Base-by-base conservation (phyloP, 805 yeast genomes). In the Clavispora carvajalis region DNA sequence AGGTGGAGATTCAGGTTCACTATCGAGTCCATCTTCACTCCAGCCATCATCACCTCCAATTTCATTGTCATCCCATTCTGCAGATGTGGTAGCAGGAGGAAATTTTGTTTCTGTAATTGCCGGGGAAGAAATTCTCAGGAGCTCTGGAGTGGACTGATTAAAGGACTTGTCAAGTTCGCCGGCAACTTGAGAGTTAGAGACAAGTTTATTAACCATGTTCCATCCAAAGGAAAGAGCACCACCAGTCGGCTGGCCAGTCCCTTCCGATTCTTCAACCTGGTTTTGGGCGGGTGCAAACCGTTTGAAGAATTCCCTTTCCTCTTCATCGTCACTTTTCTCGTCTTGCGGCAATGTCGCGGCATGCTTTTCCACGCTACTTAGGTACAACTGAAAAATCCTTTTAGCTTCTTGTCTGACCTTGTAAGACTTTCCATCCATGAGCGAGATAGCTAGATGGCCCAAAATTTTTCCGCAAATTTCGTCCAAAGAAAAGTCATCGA, bases 381-480 rank as follows among this genome's bases (percentile, higher is more conserved):
- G 57, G 54, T 85, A 83, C 21, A 72, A 42, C 21, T 82, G 80
- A 48, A 91, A 80, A 0, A 88, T 74, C 34, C 70, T 61, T 49
- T 77, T 77, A 0, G 96, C 95, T 53, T 83, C 85, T 0, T 61
- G 61, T 44, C 98, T 71, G 3, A 91, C 90, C 39, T 76, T 74
- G 5, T 67, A 62, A 9, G 87, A 82, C 38, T 59, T 63, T 39
- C 72, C 74, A 59, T 93, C 98, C 55, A 91, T 72, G 41, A 91
- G 65, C 1, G 93, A 79, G 1, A 93, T 85, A 0, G 96, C 89
- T 41, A 93, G 75, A 2, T 88, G 87, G 0, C 95, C 91, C 40
- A 93, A 63, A 13, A 90, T 76, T 56, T 83, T 86, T 18, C 82
- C 79, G 41, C 95, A 85, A 41, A 88, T 82, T 33, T 87, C 82